Evolutionary conservation across 306 rosid species (phyloP).

Genomic region (Arachis stenosperma): DNA sequence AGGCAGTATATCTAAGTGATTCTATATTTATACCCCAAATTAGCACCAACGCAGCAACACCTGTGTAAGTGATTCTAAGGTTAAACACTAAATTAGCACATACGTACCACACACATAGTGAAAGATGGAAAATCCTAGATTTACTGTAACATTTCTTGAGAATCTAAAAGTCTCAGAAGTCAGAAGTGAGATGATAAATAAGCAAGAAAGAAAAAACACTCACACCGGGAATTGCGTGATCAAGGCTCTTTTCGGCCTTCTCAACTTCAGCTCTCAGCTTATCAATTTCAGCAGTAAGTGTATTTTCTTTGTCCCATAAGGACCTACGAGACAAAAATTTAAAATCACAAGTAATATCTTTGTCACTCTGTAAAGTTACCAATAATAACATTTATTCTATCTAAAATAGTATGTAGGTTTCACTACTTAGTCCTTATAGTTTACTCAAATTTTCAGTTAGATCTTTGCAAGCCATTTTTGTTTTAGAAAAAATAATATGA

Average conservation of each 20-base stretch:
- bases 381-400: background rate
- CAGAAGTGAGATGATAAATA: slow-evolving; percentile 38
- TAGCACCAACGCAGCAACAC: too few relatives aligned
- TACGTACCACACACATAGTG: background rate
- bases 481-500: too few relatives aligned
- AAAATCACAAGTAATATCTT: slow-evolving; percentile 13
- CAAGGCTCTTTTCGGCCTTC: slow-evolving; percentile 96
- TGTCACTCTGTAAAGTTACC: slow-evolving; percentile 18
- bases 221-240: slow-evolving; percentile 99
- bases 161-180: slow-evolving; percentile 34
- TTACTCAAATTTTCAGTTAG: too few relatives aligned
- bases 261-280: slow-evolving; percentile 86
- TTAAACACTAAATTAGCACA: slow-evolving; percentile 24
- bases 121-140: slow-evolving; percentile 3
- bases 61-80: slow-evolving; percentile 1
- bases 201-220: slow-evolving; percentile 50
- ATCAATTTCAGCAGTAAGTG: slow-evolving; percentile 83
- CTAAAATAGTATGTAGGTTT: background rate
- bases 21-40: too few relatives aligned
- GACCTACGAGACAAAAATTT: slow-evolving; percentile 54
- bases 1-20: background rate
- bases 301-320: slow-evolving; percentile 78
- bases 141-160: slow-evolving; percentile 11
- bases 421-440: too few relatives aligned
- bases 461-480: too few relatives aligned